Base-by-base conservation (phyloP, 2,329 filamentous ascomycete genomes). In the Fusarium neocosmosporiellum region DNA sequence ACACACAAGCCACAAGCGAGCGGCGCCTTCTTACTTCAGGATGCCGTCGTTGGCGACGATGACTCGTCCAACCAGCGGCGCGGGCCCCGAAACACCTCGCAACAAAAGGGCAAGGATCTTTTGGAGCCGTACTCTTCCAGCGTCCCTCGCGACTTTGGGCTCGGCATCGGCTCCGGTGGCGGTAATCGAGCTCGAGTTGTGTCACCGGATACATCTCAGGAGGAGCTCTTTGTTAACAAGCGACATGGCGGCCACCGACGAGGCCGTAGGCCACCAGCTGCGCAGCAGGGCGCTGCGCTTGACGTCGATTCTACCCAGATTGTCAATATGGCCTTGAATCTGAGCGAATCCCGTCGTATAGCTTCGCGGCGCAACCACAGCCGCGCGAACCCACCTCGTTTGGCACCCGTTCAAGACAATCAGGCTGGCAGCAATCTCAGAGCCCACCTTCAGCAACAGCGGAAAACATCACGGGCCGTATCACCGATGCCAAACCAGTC, bases 271-370 rank as follows among this genome's bases (percentile, higher is more conserved):
- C 72, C 69, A 43, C 64, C 70, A 4, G 37, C 68, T 55, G 27
- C 69, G 3, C 78, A 75, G 29, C 69, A 70, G 18, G 67, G 60
- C 27, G 59, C 79, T 16, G 75, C 81, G 7, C 80, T 93, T 22
- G 90, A 94, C 76, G 87, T 93, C 67, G 95, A 98, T 78, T 93
- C 95, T 9, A 90, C 92, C 5, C 94, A 98, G 81, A 97, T 98
- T 72, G 94, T 98, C 46, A 95, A 95, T 78, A 93, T 98, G 89
- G 96, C 96, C 2, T 83, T 98, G 75, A 96, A 92, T 72, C 83
- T 98, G 58, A 97, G 93, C 84, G 94, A 98, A 81, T 94, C 92
- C 78, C 90, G 91, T 72, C 90, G 90, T 78, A 87, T 87, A 82
- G 93, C 86, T 69, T 90, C 84, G 81, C 89, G 85, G 81, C 88